Conservation (phyloP, 176 grass and related monocot genomes). For the Lolium perenne region DNA sequence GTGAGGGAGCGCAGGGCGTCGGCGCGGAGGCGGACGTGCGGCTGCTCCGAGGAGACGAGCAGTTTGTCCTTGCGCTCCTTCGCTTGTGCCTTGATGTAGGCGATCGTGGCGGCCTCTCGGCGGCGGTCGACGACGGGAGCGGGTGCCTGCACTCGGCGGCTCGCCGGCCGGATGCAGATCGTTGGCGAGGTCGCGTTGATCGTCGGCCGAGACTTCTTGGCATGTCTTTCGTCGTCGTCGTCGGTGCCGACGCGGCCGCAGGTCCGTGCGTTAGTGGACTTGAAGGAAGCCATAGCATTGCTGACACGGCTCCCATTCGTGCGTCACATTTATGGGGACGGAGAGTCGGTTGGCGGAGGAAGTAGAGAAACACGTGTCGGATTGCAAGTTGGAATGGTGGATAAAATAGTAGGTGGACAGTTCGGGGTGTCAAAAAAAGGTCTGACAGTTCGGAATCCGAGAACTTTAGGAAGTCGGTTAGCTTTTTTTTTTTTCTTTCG, state of each 20-base stretch:
- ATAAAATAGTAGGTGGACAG: not conserved
- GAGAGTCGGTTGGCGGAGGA: conserved; percentile 9
- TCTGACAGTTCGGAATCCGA: not conserved
- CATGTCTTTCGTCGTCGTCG: not conserved
- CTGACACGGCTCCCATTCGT: not conserved
- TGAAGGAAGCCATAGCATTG: conserved; percentile 30
- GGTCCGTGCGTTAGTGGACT: not conserved
- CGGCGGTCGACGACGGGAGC: not conserved
- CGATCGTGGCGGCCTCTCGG: conserved; percentile 19
- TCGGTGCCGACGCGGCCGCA: not conserved
- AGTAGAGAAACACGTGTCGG: conserved; percentile 17
- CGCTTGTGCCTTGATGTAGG: conserved; percentile 11
- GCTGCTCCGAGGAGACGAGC: conserved; percentile 28
- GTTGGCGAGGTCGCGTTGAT: not conserved
- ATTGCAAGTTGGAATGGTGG: not conserved
- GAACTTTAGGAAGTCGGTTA: not conserved
- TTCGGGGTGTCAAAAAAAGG: not conserved
- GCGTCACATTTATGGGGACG: not conserved
- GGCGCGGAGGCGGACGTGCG: conserved; percentile 30
- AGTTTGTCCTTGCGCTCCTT: conserved; percentile 14
- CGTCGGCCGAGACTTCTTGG: conserved; percentile 32
- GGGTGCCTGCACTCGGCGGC: conserved; percentile 14
- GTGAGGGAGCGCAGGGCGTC: conserved; percentile 31
- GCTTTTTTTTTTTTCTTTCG: too few relatives aligned
- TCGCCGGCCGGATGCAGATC: not conserved